These are phyloP conservation scores for Orobanche coerulescens DNA, from an alignment of 257 asterid genomes.

Conservation along the genomic window DNA sequence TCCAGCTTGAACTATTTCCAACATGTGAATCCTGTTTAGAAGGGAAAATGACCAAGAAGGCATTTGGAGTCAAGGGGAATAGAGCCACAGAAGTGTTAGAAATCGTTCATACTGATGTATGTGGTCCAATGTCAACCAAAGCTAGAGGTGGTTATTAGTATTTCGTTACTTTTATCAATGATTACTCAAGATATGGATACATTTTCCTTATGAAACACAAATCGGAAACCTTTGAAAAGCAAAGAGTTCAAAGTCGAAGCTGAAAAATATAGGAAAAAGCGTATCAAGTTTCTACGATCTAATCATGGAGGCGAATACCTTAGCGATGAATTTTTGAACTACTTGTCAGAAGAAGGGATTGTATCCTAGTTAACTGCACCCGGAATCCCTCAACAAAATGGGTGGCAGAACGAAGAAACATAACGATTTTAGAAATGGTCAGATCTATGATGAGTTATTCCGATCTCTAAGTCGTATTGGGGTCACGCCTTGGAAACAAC, in stretches of 20 bases:
- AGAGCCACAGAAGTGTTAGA: background rate
- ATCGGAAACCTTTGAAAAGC: background rate
- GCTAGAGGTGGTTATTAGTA: background rate
- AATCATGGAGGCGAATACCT: background rate
- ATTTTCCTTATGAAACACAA: background rate
- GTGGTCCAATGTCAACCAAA: background rate
- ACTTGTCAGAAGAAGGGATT: background rate
- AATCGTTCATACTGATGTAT: background rate
- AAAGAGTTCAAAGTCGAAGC: background rate
- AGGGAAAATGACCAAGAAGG: background rate
- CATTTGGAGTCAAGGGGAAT: background rate
- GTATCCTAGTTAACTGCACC: background rate
- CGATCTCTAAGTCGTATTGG: no score
- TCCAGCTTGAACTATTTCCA: background rate
- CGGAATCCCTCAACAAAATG: background rate
- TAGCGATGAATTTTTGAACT: background rate
- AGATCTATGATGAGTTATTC: no score
- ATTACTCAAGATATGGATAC: constrained; percentile 4
- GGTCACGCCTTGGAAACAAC: no score
- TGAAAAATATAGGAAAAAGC: background rate
- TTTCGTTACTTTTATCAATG: background rate
- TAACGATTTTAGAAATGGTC: no score
- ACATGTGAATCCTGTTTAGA: background rate
- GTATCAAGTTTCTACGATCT: background rate
- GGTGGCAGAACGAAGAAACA: no score